A percentile compares a stretch with the other conserved stretches of the same genome.
Evolutionary conservation across 2,329 filamentous ascomycete genomes (phyloP).

Genomic region (Fusarium nygamai): DNA sequence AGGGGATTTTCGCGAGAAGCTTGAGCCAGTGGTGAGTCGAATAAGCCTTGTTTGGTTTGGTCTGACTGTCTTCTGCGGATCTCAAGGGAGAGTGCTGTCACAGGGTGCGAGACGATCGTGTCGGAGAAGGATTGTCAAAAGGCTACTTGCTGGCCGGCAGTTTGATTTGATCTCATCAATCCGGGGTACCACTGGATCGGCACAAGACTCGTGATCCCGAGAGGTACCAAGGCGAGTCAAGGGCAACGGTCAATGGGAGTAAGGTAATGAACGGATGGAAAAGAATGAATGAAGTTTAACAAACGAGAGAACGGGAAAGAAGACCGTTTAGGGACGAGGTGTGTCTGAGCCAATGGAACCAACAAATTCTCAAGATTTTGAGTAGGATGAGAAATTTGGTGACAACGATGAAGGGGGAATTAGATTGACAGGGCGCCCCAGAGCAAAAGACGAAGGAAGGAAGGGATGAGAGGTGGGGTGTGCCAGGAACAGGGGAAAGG

Average conservation of each 20-base stretch:
- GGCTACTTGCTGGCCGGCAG: constrained; percentile 32
- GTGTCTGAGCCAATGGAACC: constrained; percentile 25
- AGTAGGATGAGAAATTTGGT: constrained; percentile 42
- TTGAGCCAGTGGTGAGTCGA: constrained; percentile 24
- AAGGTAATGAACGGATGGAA: constrained; percentile 28
- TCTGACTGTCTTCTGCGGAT: constrained; percentile 27
- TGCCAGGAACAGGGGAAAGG: constrained; percentile 22
- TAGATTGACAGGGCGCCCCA: constrained; percentile 37
- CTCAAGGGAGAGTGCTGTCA: constrained; percentile 36
- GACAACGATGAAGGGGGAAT: constrained; percentile 43
- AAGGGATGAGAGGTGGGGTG: constrained; percentile 37
- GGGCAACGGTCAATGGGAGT: constrained; percentile 23
- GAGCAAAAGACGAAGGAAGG: constrained; percentile 25
- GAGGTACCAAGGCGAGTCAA: constrained; percentile 5
- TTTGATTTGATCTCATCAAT: constrained; percentile 34
- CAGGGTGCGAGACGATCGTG: constrained; percentile 17
- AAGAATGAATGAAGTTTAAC: constrained; percentile 27
- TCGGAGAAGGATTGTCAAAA: constrained; percentile 13
- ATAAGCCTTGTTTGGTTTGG: constrained; percentile 19
- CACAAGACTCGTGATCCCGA: constrained; percentile 23
- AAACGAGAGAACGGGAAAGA: constrained; percentile 26
- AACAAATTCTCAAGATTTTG: constrained; percentile 34
- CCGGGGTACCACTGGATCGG: constrained; percentile 29
- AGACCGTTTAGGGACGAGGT: constrained; percentile 24
- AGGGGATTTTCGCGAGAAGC: constrained; percentile 23